Conservation (phyloP, 2,329 filamentous ascomycete genomes). For the Nemania sp. region DNA sequence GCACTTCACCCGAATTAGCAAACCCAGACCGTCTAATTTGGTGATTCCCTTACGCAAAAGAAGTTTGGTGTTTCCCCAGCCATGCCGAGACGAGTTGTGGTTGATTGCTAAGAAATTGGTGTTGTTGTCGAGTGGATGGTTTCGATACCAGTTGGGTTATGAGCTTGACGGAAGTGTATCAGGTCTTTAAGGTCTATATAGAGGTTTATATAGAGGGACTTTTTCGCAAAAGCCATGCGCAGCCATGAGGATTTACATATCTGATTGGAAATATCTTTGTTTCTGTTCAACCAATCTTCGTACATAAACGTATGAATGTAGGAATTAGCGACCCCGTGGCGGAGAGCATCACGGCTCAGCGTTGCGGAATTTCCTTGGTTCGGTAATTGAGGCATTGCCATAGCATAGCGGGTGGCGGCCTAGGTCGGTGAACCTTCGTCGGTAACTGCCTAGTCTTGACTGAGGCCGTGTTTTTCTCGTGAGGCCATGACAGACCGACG, state of each 20-base stretch:
- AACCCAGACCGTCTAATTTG: background rate
- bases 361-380: slow-evolving; percentile 19
- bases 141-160: too few species aligned
- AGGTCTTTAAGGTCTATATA: background rate
- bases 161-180: too few species aligned
- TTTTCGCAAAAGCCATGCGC: fast-evolving
- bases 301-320: background rate
- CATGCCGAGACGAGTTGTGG: background rate
- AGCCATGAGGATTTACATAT: background rate
- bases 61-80: background rate
- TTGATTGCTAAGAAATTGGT: background rate
- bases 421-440: background rate
- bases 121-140: background rate
- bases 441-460: slow-evolving; percentile 1
- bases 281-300: background rate
- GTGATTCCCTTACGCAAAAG: background rate
- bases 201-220: slow-evolving; percentile 11
- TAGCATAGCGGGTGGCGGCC: background rate
- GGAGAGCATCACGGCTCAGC: background rate
- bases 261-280: too few species aligned
- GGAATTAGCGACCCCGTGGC: background rate
- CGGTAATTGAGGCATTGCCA: slow-evolving; percentile 19
- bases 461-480: slow-evolving; percentile 8
- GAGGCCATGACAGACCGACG: slow-evolving; percentile 10
- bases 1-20: background rate